Evolutionary conservation across 108 stramenopile genomes (phyloP).

Genomic region (Skeletonema costatum): DNA sequence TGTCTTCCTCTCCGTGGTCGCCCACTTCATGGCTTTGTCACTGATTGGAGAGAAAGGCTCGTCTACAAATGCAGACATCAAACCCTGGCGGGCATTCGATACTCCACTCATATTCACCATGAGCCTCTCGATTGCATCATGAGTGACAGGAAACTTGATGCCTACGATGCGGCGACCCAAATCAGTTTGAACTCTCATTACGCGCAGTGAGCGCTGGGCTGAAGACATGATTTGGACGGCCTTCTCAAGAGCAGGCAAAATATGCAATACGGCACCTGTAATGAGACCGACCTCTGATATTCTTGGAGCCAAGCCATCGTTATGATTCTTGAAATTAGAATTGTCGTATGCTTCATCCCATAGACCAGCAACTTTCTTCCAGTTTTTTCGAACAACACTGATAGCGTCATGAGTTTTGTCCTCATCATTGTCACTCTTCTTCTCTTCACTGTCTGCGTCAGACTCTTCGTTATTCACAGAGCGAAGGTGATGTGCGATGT

Average conservation of each 20-base stretch:
- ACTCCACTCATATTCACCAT: slow-evolving; percentile 32
- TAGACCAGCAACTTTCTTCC: slow-evolving; percentile 19
- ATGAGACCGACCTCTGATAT: slow-evolving; percentile 51
- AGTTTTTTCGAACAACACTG: slow-evolving; percentile 18
- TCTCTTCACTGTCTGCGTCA: slow-evolving; percentile 12
- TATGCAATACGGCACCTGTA: slow-evolving; percentile 60
- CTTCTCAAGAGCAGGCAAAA: slow-evolving; percentile 59
- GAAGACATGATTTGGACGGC: slow-evolving; percentile 36
- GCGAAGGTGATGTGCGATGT: slow-evolving; percentile 5
- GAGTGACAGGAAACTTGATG: slow-evolving; percentile 56
- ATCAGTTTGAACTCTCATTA: slow-evolving; percentile 48
- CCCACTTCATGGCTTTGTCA: slow-evolving; percentile 41
- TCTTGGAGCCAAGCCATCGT: slow-evolving; percentile 58
- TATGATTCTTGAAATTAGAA: slow-evolving; percentile 31
- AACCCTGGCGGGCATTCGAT: slow-evolving; percentile 8
- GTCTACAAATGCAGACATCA: slow-evolving; percentile 30
- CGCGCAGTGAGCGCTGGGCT: slow-evolving; percentile 47
- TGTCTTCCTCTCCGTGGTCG: slow-evolving; percentile 56
- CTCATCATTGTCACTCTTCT: slow-evolving; percentile 18
- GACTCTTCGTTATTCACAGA: neutral
- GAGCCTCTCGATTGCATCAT: slow-evolving; percentile 33
- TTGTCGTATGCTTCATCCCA: slow-evolving; percentile 55
- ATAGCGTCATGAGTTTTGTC: neutral
- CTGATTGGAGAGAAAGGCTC: slow-evolving; percentile 43
- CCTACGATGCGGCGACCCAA: slow-evolving; percentile 50